These are phyloP conservation scores for Staphylotrichum longicolle DNA, from an alignment of 495 filamentous ascomycete genomes.

Conservation along the genomic window DNA sequence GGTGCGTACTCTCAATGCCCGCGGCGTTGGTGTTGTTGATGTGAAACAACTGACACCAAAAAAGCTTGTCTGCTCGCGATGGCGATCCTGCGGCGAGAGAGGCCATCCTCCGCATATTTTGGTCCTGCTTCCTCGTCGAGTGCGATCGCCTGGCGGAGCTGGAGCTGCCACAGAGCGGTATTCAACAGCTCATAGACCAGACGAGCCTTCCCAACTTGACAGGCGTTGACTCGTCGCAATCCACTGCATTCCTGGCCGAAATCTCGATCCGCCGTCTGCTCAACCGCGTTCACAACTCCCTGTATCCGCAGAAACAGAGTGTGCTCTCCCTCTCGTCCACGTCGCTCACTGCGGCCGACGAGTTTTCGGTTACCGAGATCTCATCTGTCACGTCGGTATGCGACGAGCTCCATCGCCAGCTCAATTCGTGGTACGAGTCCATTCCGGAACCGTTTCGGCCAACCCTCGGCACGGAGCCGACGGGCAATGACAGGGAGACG, in stretches of 20 bases:
- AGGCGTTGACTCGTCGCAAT: slow-evolving; percentile 1
- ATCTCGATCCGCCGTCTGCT: slow-evolving; percentile 11
- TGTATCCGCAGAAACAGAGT: slow-evolving; percentile 1
- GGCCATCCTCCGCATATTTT: slow-evolving; percentile 9
- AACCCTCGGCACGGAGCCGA: slow-evolving; percentile 1
- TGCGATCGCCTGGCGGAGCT: slow-evolving; percentile 10
- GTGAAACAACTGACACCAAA: neutral
- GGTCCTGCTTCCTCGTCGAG: slow-evolving; percentile 15
- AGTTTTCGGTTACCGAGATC: slow-evolving; percentile 7
- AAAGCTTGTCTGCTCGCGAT: slow-evolving; percentile 5
- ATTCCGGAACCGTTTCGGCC: slow-evolving; percentile 10
- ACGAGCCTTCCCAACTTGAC: slow-evolving; percentile 9
- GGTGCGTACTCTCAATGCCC: neutral
- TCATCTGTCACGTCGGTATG: slow-evolving; percentile 3
- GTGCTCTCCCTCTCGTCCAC: slow-evolving; percentile 4
- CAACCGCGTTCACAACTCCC: slow-evolving; percentile 7
- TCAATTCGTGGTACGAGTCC: slow-evolving; percentile 14
- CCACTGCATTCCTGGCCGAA: slow-evolving; percentile 5
- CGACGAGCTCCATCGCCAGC: slow-evolving; percentile 10
- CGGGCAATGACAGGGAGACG: slow-evolving; percentile 3
- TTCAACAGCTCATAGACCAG: slow-evolving; percentile 11
- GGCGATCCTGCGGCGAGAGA: neutral
- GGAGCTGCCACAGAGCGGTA: slow-evolving; percentile 8
- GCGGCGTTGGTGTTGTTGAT: neutral
- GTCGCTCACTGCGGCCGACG: neutral